Conservation (phyloP, 2,329 filamentous ascomycete genomes). For the Phyllosticta citriasiana region DNA sequence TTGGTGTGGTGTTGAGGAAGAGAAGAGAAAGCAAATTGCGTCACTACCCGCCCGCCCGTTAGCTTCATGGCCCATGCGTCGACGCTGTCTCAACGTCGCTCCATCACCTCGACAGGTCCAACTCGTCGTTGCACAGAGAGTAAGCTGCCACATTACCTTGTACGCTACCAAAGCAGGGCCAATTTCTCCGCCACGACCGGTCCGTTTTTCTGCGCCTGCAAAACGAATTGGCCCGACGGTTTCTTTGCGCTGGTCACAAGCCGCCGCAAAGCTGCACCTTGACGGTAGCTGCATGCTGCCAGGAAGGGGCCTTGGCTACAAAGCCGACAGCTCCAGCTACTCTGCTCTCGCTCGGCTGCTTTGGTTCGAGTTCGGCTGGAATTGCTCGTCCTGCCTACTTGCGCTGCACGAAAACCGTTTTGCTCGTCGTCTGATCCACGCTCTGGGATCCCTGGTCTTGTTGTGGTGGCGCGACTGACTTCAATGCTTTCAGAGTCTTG, state of each 20-base stretch:
- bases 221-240: neutral
- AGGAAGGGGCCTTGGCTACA: too few species aligned
- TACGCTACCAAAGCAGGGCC: neutral
- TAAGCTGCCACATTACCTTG: neutral
- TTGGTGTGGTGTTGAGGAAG: neutral
- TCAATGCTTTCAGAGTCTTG: too few species aligned
- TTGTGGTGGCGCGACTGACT: neutral
- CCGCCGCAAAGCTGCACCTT: neutral
- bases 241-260: neutral
- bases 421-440: neutral
- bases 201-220: neutral
- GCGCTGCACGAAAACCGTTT: neutral
- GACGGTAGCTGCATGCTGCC: neutral
- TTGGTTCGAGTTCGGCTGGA: neutral
- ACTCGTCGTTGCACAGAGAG: neutral
- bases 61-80: neutral
- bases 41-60: neutral
- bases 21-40: neutral
- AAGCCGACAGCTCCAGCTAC: neutral
- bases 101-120: neutral
- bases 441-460: neutral
- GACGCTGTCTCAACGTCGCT: neutral
- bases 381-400: neutral
- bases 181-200: neutral
- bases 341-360: neutral